phyloP scores from a whole-genome alignment of 2,329 filamentous ascomycete genomes.

The Pseudogymnoascus verrucosus region DNA sequence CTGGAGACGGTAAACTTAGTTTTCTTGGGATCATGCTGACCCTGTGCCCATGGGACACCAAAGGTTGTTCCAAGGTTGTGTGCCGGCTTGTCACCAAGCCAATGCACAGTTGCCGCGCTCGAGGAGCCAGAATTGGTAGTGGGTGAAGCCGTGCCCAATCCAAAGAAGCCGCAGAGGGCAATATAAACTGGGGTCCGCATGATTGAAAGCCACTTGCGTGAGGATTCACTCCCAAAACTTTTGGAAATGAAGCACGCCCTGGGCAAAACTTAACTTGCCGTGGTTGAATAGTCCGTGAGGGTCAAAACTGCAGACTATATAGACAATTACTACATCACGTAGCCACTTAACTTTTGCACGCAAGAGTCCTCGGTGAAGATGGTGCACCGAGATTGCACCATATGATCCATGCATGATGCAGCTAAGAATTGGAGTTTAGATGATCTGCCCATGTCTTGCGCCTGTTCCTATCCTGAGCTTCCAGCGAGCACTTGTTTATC shows the following conservation, averaged over 20 bases:
- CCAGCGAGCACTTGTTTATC: neutral
- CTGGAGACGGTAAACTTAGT: slow-evolving; percentile 16
- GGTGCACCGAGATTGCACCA: neutral
- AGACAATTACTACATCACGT: neutral
- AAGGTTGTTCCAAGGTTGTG: slow-evolving; percentile 18
- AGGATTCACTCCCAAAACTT: neutral
- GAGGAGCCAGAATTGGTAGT: neutral
- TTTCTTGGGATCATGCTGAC: slow-evolving; percentile 12
- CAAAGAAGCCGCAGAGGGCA: neutral
- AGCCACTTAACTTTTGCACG: neutral
- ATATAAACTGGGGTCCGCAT: slow-evolving; percentile 3
- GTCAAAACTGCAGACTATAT: neutral
- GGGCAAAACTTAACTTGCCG: neutral
- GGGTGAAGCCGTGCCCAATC: neutral
- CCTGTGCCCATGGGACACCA: slow-evolving; percentile 18
- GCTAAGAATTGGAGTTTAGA: neutral
- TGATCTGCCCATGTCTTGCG: neutral
- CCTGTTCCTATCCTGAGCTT: neutral
- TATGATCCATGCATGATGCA: neutral
- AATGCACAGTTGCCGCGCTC: slow-evolving; percentile 13
- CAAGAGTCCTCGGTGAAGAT: neutral
- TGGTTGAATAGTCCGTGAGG: neutral
- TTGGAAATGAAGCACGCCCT: neutral
- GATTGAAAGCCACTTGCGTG: neutral
- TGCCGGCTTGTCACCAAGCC: slow-evolving; percentile 16